Evolutionary conservation across 1,139 yeast genomes (phyloP), one percentile per base, ranked within the genome.

Genomic region (Candida smagusa): DNA sequence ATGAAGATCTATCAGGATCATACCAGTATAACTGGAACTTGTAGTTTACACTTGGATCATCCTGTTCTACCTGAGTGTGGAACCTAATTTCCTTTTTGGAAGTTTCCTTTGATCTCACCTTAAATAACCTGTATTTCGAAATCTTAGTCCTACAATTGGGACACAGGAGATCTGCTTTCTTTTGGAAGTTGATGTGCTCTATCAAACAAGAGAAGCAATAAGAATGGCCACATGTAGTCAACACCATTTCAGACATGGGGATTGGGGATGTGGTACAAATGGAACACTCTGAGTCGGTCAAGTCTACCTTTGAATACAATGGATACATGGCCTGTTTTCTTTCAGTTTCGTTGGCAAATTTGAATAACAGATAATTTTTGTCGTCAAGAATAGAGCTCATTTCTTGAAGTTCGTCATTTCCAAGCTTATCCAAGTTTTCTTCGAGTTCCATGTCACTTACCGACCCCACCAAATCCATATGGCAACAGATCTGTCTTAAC

Each of bases 401-500:
- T 16, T 16, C 19, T 16, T 16, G 19, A 16, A 16, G 19, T 5
- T 16, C 19, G 5, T 16, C 19, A 16, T 16, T 16, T 16, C 19
- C 19, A 5, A 16, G 19, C 19, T 16, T 16, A 16, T 16, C 19
- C 19, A 16, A 16, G 19, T 16, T 16, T 16, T 64, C 69, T 32
- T 58, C 42, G 2, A 61, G 66, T 34, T 65, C 69, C 58, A 67
- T 60, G 40, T 68, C 74, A 35, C 56, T 59, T 2, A 68, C 53
- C 3, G 66, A 55, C 5, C 77, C 77, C 2, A 85, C 74, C 40
- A 87, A 63, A 38, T 77, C 77, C 12, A 84, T 75, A 56, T 92
- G 97, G 54, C 96, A 88, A 55, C 97, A 92, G 0, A 85, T 78
- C 56, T 92, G 97, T 39, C 97, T 71, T 31, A 92, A 67, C 39